A percentile compares a stretch with the other conserved stretches of the same genome.
Evolutionary conservation across 2,329 filamentous ascomycete species (phyloP).

Genomic region (Pyrenochaeta sp.): DNA sequence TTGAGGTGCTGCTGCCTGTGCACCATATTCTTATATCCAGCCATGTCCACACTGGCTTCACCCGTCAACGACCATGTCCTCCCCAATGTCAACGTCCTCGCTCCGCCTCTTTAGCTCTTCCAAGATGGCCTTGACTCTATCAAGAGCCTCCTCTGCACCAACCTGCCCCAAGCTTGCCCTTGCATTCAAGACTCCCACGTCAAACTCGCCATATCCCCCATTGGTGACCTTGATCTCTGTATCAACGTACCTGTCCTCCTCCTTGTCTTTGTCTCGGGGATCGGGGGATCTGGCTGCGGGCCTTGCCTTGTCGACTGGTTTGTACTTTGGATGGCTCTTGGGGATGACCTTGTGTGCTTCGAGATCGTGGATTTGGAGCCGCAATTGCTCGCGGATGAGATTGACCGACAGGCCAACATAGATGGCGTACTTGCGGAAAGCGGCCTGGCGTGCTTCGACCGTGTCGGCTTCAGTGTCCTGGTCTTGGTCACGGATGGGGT

Average conservation of each 20-base stretch:
- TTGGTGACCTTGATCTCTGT: slow-evolving; percentile 48
- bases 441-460: slow-evolving; percentile 53
- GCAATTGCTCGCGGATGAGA: slow-evolving; percentile 29
- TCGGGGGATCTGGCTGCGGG: slow-evolving; percentile 3
- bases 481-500: slow-evolving; percentile 60
- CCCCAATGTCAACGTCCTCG: slow-evolving; percentile 12
- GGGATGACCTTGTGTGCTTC: slow-evolving; percentile 43
- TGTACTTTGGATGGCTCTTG: slow-evolving; percentile 29
- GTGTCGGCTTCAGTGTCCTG: slow-evolving; percentile 32
- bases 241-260: slow-evolving; percentile 19
- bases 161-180: slow-evolving; percentile 80
- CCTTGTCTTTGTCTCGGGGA: slow-evolving; percentile 14
- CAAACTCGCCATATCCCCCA: slow-evolving; percentile 65
- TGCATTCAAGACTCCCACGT: slow-evolving; percentile 90
- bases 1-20: too few species aligned
- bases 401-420: slow-evolving; percentile 77
- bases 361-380: slow-evolving; percentile 40
- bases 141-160: slow-evolving; percentile 84
- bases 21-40: too few species aligned
- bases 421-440: slow-evolving; percentile 62
- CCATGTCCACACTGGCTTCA: slow-evolving; percentile 13
- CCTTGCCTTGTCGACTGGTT: slow-evolving; percentile 7
- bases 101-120: slow-evolving; percentile 40
- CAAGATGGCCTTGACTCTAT: slow-evolving; percentile 64
- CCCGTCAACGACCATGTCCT: slow-evolving; percentile 30